These are phyloP conservation scores for Epichloe brachyelytri DNA, from an alignment of 2,329 filamentous ascomycete species.

Conservation along the genomic window DNA sequence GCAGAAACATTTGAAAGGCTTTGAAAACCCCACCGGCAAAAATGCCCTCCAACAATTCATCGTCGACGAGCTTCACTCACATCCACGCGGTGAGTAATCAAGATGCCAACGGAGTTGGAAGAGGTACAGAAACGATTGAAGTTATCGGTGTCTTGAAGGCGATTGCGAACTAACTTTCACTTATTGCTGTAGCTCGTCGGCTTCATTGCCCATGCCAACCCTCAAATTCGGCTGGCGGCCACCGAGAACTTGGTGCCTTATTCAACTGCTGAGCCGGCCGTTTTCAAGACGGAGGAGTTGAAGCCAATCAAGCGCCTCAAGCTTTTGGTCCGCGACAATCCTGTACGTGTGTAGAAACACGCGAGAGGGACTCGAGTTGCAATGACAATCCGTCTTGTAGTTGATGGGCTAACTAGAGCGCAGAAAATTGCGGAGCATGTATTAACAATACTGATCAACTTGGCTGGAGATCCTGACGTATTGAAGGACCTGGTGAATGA, in stretches of 20 bases:
- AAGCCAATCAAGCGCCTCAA: conserved; percentile 79
- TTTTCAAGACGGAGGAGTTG: conserved; percentile 75
- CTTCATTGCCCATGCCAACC: conserved; percentile 85
- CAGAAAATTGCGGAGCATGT: conserved; percentile 88
- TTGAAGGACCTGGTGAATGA: conserved; percentile 62
- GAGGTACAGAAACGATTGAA: conserved; percentile 37
- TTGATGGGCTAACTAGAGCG: neutral
- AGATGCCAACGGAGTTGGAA: conserved; percentile 64
- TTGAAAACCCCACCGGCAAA: conserved; percentile 9
- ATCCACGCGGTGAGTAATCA: neutral
- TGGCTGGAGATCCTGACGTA: conserved; percentile 65
- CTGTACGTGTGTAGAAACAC: conserved; percentile 36
- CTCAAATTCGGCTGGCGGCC: conserved; percentile 76
- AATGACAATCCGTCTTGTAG: neutral
- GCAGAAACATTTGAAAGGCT: conserved; percentile 2
- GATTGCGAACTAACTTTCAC: neutral
- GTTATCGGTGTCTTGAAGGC: neutral
- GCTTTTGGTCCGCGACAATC: conserved; percentile 70
- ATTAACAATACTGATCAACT: conserved; percentile 78
- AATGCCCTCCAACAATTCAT: conserved; percentile 10
- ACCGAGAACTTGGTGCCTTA: conserved; percentile 80
- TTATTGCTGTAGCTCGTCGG: conserved; percentile 57
- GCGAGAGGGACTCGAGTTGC: neutral
- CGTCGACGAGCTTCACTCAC: conserved; percentile 1
- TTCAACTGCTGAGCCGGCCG: conserved; percentile 53